Conservation (phyloP, 805 yeast species). For the Blastobotrys parvus region DNA sequence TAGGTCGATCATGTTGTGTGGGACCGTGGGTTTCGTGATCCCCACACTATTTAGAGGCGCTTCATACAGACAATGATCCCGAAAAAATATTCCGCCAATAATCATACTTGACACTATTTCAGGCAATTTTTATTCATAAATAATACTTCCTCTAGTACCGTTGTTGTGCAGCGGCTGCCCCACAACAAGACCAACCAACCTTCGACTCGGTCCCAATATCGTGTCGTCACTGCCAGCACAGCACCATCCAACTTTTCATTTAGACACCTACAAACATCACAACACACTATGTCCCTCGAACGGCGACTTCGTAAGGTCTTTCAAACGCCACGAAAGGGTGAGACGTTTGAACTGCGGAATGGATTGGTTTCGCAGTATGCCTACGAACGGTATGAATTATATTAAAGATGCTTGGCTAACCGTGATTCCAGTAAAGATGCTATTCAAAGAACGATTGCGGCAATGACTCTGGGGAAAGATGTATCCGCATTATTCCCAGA, state of each 20-base stretch:
- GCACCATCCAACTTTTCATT: no score
- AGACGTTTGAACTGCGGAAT: conserved; percentile 80
- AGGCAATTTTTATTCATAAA: no score
- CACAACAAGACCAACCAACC: not conserved
- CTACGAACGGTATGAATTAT: conserved; percentile 45
- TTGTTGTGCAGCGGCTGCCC: no score
- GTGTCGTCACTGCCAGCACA: not conserved
- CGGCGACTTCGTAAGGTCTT: conserved; percentile 47
- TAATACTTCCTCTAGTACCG: no score
- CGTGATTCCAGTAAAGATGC: conserved; percentile 57
- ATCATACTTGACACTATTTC: no score
- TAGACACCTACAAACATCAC: not conserved
- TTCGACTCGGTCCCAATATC: not conserved
- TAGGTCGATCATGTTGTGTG: conserved; percentile 37
- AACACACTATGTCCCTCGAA: conserved; percentile 28
- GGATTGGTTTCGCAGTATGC: conserved; percentile 95
- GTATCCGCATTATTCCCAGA: conserved; percentile 93
- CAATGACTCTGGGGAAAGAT: conserved; percentile 97
- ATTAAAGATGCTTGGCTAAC: not conserved
- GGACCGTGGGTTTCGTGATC: no score
- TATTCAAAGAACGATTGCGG: conserved; percentile 91
- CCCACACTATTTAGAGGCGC: no score
- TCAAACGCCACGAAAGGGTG: conserved; percentile 50
- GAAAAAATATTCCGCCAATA: no score
- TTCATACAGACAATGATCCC: no score